Conservation (phyloP, 805 yeast genomes). For the Cephaloascus albidus region DNA sequence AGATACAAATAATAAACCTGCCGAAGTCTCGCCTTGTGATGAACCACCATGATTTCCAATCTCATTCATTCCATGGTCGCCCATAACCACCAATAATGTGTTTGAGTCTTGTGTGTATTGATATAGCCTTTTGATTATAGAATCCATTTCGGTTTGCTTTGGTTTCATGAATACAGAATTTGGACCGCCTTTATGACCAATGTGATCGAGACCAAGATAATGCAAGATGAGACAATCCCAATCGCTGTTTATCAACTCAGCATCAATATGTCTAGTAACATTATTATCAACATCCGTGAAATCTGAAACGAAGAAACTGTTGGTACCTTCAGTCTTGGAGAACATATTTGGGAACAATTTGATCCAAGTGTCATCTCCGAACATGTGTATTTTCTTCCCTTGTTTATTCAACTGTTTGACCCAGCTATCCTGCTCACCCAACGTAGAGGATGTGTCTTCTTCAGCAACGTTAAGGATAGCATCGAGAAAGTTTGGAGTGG, state of each 20-base stretch:
- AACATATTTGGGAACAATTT: slow-evolving; percentile 75
- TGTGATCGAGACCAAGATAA: slow-evolving; percentile 91
- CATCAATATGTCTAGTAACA: slow-evolving; percentile 78
- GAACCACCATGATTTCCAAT: slow-evolving; percentile 97
- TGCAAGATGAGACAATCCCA: slow-evolving; percentile 91
- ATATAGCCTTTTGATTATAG: slow-evolving; percentile 45
- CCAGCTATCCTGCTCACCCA: slow-evolving; percentile 83
- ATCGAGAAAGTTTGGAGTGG: slow-evolving; percentile 89
- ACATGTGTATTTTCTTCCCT: slow-evolving; percentile 57
- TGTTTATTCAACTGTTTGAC: slow-evolving; percentile 48
- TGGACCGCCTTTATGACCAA: slow-evolving; percentile 97
- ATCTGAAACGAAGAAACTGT: slow-evolving; percentile 90
- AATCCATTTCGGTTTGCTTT: slow-evolving; percentile 85
- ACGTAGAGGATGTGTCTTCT: slow-evolving; percentile 61
- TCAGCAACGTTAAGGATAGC: slow-evolving; percentile 93
- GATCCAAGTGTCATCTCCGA: slow-evolving; percentile 98
- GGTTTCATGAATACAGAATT: slow-evolving; percentile 66
- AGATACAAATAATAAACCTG: slow-evolving; percentile 68
- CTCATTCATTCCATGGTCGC: slow-evolving; percentile 97
- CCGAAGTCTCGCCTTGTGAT: slow-evolving; percentile 82
- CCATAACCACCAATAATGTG: slow-evolving; percentile 71
- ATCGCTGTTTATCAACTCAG: slow-evolving; percentile 33
- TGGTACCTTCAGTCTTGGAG: slow-evolving; percentile 69
- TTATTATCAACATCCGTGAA: slow-evolving; percentile 90
- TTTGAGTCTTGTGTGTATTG: slow-evolving; percentile 9